Base-by-base conservation (phyloP, 2,329 filamentous ascomycete species). In the Cladobotryum protrusum region DNA sequence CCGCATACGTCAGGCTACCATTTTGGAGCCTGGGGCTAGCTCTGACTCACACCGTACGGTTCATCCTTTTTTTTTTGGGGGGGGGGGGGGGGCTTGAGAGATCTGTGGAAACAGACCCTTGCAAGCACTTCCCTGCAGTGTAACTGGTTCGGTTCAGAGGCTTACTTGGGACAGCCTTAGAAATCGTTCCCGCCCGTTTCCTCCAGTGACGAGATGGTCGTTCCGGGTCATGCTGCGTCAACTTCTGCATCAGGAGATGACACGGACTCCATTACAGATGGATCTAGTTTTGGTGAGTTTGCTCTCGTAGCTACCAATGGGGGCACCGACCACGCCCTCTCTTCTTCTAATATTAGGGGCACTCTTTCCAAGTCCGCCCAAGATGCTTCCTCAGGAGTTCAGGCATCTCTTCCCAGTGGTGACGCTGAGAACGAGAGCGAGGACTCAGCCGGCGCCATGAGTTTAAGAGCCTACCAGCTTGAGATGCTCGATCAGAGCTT, bases 401-500 rank as follows among this genome's bases (percentile, higher is more conserved):
- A 52, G 45, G 37, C 50, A 37, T 39, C 39, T 41, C 34, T 36
- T 14, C 32, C 40, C 33, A 13, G n/a, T 39, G 44, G 43, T 43
- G 53, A 56, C 15, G 19, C 49, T 8, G 45, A 45, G 3, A 12
- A 37, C 5, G 50, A 48, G 1, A n/a, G 47, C 4, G 51, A 49
- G 0, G 43, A 47, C 3, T 36, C 52, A 14, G 48, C 57, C 7
- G 52, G 50, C 17, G 56, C 63, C 37, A 71, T 79, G 57, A 64
- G 67, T 50, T 64, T 77, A 15, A 71, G 86, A 43, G 79, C 77
- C 1, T 92, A 91, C 59, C 87, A 92, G 65, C 61, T 79, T 17
- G 87, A 91, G 67, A 90, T 92, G 87, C 73, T 87, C 47, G 76
- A 85, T 52, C 76, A 79, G 59, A 89, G 85, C 59, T 70, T 87